Evolutionary conservation across 1,139 yeast species (phyloP), one percentile per base, ranked within the genome.

Genomic region (Candida gigantensis): DNA sequence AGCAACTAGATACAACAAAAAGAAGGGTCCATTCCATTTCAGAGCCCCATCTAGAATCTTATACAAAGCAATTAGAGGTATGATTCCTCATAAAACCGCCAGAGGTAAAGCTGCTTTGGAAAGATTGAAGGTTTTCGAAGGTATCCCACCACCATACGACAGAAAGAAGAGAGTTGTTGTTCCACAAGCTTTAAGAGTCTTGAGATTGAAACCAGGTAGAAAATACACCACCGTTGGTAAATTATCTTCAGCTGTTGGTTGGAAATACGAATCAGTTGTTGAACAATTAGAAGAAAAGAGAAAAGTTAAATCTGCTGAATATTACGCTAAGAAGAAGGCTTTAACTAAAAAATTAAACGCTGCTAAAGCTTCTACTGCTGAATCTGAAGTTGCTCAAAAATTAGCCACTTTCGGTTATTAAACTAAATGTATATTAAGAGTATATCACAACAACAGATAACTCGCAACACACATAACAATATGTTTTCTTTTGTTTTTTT

Each of bases 51-150:
- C 97, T 52, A 89, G 97, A 81, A 89, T 92, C 77, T 88, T 92
- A 77, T 90, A 89, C 94, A 92, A 92, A 86, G 97, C 98, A 66
- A 76, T 92, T 73, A 87, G 96, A 74, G 99, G 99, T 78, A 94
- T 94, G 98, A 79, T 94, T 65, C 81, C 97, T 70, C 98, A 92
- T 92, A 92, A 94, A 88, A 92, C 98, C 58, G 92, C 97, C 62
- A 94, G 98, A 78, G 99, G 99, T 77, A 85, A 87, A 80, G 97
- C 98, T 68, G 99, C 99, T 65, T 77, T 92, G 70, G 97, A 90
- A 80, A 89, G 97, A 80, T 87, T 92, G 65, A 89, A 92, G 94
- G 97, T 92, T 62, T 92, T 87, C 66, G 98, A 92, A 79, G 99
- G 98, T 84, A 83, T 94, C 53, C 99, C 99, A 74, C 92, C 97